phyloP scores from a whole-genome alignment of 2,329 filamentous ascomycete species.

The Colletotrichum graminicola region DNA sequence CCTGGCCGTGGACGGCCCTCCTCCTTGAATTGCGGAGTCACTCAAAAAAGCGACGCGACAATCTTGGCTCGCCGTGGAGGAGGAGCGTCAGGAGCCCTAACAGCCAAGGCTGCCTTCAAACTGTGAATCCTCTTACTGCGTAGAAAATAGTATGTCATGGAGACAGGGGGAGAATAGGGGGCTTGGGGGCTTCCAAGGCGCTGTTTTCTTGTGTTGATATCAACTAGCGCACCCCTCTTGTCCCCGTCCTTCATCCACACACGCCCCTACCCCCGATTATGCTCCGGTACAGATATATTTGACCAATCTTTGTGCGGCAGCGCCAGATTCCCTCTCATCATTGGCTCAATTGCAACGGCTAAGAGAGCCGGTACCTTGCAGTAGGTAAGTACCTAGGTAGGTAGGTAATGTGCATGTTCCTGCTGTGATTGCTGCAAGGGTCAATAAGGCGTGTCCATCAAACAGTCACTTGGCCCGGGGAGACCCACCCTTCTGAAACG shows the following conservation, averaged over 20 bases:
- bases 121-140: neutral
- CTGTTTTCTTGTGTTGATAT: neutral
- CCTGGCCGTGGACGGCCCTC: neutral
- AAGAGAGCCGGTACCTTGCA: slow-evolving; percentile 43
- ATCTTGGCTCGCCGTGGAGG: slow-evolving; percentile 27
- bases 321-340: neutral
- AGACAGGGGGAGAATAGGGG: slow-evolving; percentile 20
- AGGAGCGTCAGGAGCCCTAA: slow-evolving; percentile 3
- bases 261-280: neutral
- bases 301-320: slow-evolving; percentile 29
- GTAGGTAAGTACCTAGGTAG: slow-evolving; percentile 1
- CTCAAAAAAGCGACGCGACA: slow-evolving; percentile 25
- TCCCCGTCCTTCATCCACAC: neutral
- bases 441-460: slow-evolving; percentile 33
- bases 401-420: slow-evolving; percentile 9
- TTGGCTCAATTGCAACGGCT: slow-evolving; percentile 9
- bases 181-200: slow-evolving; percentile 19
- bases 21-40: neutral
- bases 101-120: slow-evolving; percentile 11
- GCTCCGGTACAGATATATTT: slow-evolving; percentile 5
- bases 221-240: neutral
- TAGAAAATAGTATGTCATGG: neutral
- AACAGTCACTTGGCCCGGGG: slow-evolving; percentile 37
- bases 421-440: slow-evolving; percentile 43
- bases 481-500: slow-evolving; percentile 41